Conservation (phyloP, 129 eudicot genomes). For the Flaveria linearis region DNA sequence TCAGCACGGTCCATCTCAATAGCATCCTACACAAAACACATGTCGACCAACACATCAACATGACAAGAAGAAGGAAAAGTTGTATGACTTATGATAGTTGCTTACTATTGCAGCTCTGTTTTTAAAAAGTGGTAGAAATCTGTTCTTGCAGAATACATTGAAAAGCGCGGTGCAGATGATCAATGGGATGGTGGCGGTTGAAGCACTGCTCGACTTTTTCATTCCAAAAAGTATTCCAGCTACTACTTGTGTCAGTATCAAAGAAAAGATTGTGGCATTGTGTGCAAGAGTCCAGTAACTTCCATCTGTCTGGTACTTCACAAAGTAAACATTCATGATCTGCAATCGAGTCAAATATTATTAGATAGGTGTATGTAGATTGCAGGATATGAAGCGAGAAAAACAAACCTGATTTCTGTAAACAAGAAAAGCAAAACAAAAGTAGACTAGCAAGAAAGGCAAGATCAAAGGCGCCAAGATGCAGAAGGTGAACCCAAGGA, state of each 20-base stretch:
- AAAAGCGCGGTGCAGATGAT: conserved; percentile 72
- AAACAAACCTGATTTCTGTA: conserved; percentile 85
- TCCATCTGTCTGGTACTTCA: conserved; percentile 82
- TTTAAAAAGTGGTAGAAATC: conserved; percentile 69
- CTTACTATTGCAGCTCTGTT: conserved; percentile 60
- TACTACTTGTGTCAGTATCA: conserved; percentile 80
- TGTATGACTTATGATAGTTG: neutral
- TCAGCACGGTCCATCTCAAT: conserved; percentile 93
- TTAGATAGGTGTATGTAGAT: conserved; percentile 1
- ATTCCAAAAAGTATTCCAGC: conserved; percentile 73
- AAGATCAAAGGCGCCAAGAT: conserved; percentile 78
- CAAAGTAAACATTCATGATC: conserved; percentile 80
- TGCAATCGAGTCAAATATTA: conserved; percentile 37
- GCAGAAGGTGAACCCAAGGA: conserved; percentile 81
- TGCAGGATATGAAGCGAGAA: no score
- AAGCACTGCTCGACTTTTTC: conserved; percentile 67
- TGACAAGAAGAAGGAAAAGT: neutral
- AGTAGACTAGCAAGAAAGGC: conserved; percentile 86
- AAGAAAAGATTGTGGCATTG: conserved; percentile 71
- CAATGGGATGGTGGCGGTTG: conserved; percentile 67
- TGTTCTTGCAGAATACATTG: conserved; percentile 71
- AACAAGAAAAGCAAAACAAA: conserved; percentile 77
- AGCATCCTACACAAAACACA: conserved; percentile 50
- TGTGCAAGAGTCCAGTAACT: conserved; percentile 89
- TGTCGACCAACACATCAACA: neutral